Evolutionary conservation across 164 flowering plant species (phyloP).

Genomic region (Vitis vinifera): ASM3070453v1 NC_081816.1:6692501-6693000

Average conservation of each 20-base stretch:
- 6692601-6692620: too few relatives aligned
- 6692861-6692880: constrained; percentile 33
- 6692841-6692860: constrained; percentile 51
- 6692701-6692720: constrained; percentile 96
- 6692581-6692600: too few relatives aligned
- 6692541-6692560: neutral
- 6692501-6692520: neutral
- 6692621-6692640: too few relatives aligned
- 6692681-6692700: constrained; percentile 94
- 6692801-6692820: constrained; percentile 93
- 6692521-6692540: neutral
- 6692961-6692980: too few relatives aligned
- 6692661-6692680: constrained; percentile 68
- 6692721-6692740: constrained; percentile 79
- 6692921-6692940: too few relatives aligned
- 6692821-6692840: constrained; percentile 57
- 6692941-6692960: too few relatives aligned
- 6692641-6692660: constrained; percentile 38
- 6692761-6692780: constrained; percentile 63
- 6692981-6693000: neutral
- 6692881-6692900: constrained; percentile 53
- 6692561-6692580: too few relatives aligned
- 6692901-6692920: too few relatives aligned
- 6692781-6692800: constrained; percentile 87
- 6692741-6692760: constrained; percentile 68